Conservation (phyloP, 2,329 filamentous ascomycete genomes). For the Xylaria sp. region DNA sequence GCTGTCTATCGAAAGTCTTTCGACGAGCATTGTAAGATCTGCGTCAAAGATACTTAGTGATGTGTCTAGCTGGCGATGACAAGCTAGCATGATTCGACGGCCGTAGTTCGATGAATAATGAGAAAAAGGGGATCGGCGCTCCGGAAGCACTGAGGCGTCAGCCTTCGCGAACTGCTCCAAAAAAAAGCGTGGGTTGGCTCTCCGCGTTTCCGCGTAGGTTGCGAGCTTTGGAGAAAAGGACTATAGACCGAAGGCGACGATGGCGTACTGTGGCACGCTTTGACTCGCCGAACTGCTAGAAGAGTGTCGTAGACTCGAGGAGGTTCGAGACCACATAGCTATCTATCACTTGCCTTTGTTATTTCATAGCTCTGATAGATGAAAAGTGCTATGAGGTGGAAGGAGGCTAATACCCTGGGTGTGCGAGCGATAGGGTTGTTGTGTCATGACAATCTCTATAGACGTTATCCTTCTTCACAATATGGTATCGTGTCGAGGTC, state of each 20-base stretch:
- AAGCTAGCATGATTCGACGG: conserved; percentile 4
- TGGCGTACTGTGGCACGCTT: background rate
- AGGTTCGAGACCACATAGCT: background rate
- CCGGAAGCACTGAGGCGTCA: conserved; percentile 2
- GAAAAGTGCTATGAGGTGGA: background rate
- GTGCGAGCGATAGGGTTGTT: background rate
- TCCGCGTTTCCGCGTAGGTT: background rate
- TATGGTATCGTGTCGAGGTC: background rate
- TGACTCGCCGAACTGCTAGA: background rate
- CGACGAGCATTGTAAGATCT: background rate
- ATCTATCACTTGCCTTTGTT: background rate
- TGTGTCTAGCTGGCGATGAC: background rate
- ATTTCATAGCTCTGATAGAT: background rate
- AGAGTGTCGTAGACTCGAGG: background rate
- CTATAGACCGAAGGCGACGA: background rate
- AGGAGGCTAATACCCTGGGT: background rate
- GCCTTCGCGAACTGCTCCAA: background rate
- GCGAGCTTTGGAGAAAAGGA: background rate
- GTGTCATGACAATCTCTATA: background rate
- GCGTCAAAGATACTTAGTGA: background rate
- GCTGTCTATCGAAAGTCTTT: background rate
- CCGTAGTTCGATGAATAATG: background rate
- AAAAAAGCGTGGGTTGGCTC: background rate
- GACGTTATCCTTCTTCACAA: background rate
- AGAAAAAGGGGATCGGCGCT: background rate